These are phyloP conservation scores for Xerocomellus amylosporus DNA, from an alignment of 768 basidiomycete genomes.

Conservation along the genomic window DNA sequence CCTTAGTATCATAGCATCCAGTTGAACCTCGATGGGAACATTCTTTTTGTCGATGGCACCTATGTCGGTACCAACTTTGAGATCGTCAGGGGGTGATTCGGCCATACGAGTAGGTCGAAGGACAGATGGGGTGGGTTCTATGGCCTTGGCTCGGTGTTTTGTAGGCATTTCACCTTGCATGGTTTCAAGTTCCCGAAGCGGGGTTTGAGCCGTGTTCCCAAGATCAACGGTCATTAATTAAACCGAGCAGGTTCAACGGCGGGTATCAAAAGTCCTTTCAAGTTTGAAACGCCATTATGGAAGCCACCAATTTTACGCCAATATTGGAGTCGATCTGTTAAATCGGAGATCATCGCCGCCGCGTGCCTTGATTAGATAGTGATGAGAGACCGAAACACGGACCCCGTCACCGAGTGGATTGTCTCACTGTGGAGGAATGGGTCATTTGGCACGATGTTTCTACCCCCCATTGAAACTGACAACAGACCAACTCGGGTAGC, in stretches of 20 bases:
- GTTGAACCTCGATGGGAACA: background rate
- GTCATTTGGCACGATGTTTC: too few species aligned
- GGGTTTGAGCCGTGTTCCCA: background rate
- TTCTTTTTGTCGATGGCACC: slow-evolving; percentile 7
- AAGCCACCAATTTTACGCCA: too few species aligned
- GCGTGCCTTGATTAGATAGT: background rate
- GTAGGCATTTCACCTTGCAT: background rate
- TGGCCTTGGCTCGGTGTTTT: background rate
- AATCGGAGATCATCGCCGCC: background rate
- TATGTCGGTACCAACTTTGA: background rate
- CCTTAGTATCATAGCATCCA: background rate
- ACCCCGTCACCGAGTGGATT: background rate
- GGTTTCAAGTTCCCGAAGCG: slow-evolving; percentile 1
- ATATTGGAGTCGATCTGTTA: background rate
- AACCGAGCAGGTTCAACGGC: background rate
- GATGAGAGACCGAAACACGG: background rate
- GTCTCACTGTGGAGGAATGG: too few species aligned
- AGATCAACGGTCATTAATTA: background rate
- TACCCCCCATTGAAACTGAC: too few species aligned
- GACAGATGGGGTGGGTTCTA: background rate
- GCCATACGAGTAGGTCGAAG: slow-evolving; percentile 5
- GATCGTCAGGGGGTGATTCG: background rate
- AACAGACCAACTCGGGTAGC: too few species aligned
- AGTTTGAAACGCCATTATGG: background rate
- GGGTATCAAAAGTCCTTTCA: background rate